Conservation (phyloP, 2,329 filamentous ascomycete genomes). For the Aspergillus brasiliensis region DNA sequence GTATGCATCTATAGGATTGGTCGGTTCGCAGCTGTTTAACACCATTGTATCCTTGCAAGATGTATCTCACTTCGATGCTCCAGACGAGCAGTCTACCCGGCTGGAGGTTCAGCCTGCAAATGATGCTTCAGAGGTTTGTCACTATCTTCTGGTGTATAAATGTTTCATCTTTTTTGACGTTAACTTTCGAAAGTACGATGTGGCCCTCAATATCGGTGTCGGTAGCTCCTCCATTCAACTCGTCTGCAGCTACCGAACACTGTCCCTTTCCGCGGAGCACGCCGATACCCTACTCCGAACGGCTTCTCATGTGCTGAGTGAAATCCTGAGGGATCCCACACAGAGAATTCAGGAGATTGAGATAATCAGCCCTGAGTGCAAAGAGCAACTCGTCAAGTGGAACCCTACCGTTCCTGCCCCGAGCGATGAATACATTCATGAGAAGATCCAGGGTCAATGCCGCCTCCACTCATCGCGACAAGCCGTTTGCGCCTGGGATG, state of each 20-base stretch:
- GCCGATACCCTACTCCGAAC: neutral
- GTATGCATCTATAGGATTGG: neutral
- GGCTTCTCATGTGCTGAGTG: neutral
- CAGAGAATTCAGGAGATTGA: neutral
- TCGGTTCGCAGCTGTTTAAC: neutral
- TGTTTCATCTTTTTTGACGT: neutral
- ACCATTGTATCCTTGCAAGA: neutral
- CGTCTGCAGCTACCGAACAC: neutral
- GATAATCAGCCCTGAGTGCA: neutral
- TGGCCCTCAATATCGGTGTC: neutral
- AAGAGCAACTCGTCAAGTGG: neutral
- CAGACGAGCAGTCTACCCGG: neutral
- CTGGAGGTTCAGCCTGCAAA: neutral
- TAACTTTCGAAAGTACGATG: neutral
- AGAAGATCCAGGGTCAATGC: neutral
- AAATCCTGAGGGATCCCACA: neutral
- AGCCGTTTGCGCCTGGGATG: neutral
- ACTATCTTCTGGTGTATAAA: neutral
- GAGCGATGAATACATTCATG: neutral
- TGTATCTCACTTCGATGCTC: neutral
- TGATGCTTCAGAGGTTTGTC: neutral
- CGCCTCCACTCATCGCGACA: neutral
- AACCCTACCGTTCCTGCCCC: neutral
- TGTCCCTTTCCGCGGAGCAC: neutral
- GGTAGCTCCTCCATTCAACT: neutral